A percentile compares a stretch with the other conserved stretches of the same genome.
Evolutionary conservation across 2,329 filamentous ascomycete species (phyloP).

Genomic region (Neopestalotiopsis sp.): DNA sequence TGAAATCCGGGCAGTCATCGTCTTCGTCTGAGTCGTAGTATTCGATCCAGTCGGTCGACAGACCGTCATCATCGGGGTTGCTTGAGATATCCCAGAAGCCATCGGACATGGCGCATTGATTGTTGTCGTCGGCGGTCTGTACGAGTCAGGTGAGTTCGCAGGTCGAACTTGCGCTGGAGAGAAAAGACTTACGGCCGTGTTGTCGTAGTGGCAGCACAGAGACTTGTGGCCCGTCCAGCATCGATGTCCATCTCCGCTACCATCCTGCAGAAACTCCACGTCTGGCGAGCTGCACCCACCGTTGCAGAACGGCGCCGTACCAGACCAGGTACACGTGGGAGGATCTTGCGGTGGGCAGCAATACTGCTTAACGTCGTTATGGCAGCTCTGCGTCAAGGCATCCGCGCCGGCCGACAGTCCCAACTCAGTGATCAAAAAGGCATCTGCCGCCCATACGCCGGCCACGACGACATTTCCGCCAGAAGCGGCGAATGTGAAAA

Average conservation of each 20-base stretch:
- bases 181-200: background rate
- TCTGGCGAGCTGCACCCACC: background rate
- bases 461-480: background rate
- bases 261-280: background rate
- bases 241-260: background rate
- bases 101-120: background rate
- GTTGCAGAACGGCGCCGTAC: background rate
- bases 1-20: background rate
- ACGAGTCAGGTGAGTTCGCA: background rate
- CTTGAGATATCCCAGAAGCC: background rate
- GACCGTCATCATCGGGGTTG: background rate
- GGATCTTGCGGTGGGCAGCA: background rate
- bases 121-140: background rate
- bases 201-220: background rate
- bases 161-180: background rate
- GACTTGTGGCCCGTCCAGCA: background rate
- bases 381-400: background rate
- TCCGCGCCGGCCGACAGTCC: background rate
- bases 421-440: background rate
- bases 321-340: background rate
- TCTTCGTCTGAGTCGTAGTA: background rate
- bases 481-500: background rate
- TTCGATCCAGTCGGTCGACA: background rate
- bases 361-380: background rate
- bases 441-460: background rate